Evolutionary conservation across 768 basidiomycete genomes (phyloP).

Genomic region (Phanerochaete carnosa): DNA sequence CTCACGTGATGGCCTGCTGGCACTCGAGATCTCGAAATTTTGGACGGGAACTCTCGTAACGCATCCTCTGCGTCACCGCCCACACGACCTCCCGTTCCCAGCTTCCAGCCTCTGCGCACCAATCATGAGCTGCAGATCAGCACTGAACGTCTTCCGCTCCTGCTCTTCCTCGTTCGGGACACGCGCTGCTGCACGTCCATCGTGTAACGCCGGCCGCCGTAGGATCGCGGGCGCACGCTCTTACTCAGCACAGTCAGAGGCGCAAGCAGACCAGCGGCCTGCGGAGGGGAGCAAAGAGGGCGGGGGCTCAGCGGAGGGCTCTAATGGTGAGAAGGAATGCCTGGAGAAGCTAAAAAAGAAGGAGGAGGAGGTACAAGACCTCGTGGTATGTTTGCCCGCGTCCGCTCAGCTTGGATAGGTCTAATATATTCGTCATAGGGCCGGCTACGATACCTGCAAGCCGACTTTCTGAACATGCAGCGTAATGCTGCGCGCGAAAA

Average conservation of each 20-base stretch:
- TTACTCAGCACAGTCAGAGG: conserved; percentile 56
- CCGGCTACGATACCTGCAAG: conserved; percentile 87
- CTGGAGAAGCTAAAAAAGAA: conserved; percentile 70
- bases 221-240: conserved; percentile 35
- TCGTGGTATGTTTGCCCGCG: conserved; percentile 57
- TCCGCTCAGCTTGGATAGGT: neutral
- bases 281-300: conserved; percentile 1
- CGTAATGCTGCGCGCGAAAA: conserved; percentile 89
- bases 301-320: neutral
- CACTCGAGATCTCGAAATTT: conserved; percentile 10
- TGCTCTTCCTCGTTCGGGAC: conserved; percentile 56
- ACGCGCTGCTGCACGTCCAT: conserved; percentile 39
- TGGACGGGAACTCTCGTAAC: conserved; percentile 17
- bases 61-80: conserved; percentile 16
- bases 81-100: neutral
- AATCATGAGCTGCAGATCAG: conserved; percentile 50
- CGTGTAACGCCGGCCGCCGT: conserved; percentile 22
- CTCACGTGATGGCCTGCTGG: conserved; percentile 13
- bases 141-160: conserved; percentile 53
- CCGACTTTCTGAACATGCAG: conserved; percentile 94
- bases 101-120: conserved; percentile 12
- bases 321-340: conserved; percentile 30
- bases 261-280: conserved; percentile 25
- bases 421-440: conserved; percentile 44
- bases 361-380: conserved; percentile 76